phyloP scores from a whole-genome alignment of 2,329 filamentous ascomycete genomes.

The Sclerotinia trifoliorum region DNA sequence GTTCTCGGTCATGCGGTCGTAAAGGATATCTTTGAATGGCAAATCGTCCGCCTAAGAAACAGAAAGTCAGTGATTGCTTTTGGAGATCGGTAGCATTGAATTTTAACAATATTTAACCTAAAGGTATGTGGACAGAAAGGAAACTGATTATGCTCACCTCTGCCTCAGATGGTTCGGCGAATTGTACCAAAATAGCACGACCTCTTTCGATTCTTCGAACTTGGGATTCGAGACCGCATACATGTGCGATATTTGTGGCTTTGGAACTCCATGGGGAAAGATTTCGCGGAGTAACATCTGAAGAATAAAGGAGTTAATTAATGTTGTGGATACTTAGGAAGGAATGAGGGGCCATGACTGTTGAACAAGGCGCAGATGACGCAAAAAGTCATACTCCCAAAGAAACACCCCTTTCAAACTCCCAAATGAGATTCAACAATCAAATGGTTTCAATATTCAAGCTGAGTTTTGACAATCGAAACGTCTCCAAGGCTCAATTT shows the following conservation, averaged over 20 bases:
- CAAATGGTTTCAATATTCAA: neutral
- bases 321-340: neutral
- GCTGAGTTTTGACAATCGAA: neutral
- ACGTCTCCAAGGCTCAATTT: too few species aligned
- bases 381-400: too few species aligned
- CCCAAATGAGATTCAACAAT: neutral
- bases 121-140: neutral
- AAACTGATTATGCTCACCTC: slow-evolving; percentile 7
- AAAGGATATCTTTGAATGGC: slow-evolving; percentile 66
- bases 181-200: slow-evolving; percentile 68
- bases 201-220: slow-evolving; percentile 84
- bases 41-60: slow-evolving; percentile 45
- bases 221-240: slow-evolving; percentile 73
- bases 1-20: slow-evolving; percentile 95
- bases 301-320: slow-evolving; percentile 26
- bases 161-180: slow-evolving; percentile 50
- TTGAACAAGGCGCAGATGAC: neutral
- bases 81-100: neutral
- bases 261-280: slow-evolving; percentile 98
- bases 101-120: neutral
- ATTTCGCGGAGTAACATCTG: slow-evolving; percentile 74
- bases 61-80: neutral
- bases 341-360: neutral
- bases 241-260: slow-evolving; percentile 88
- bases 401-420: neutral